phyloP scores from a whole-genome alignment of 2,329 filamentous ascomycete genomes.

The Aureobasidium sp. region DNA sequence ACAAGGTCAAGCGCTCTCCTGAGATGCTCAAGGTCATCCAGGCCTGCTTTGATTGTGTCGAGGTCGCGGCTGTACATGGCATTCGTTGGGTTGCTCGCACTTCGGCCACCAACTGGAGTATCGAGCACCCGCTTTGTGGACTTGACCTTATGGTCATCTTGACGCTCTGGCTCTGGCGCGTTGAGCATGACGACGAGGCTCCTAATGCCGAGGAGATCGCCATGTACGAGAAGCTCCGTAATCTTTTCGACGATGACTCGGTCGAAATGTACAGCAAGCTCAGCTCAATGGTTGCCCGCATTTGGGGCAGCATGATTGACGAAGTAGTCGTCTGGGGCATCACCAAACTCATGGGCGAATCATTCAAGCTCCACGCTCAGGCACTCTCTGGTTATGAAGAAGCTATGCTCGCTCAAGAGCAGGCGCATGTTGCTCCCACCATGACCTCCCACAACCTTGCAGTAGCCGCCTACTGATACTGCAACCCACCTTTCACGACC shows the following conservation, averaged over 20 bases:
- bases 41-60: constrained; percentile 95
- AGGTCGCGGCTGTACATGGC: constrained; percentile 87
- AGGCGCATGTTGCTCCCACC: constrained; percentile 31
- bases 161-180: constrained; percentile 94
- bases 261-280: constrained; percentile 71
- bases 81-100: constrained; percentile 98
- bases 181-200: constrained; percentile 96
- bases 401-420: constrained; percentile 46
- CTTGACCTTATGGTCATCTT: constrained; percentile 97
- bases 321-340: constrained; percentile 99
- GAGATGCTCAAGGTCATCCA: constrained; percentile 99
- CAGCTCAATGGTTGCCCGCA: constrained; percentile 86
- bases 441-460: constrained; percentile 32
- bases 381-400: constrained; percentile 92
- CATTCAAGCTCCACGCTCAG: constrained; percentile 93
- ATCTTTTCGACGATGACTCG: constrained; percentile 82
- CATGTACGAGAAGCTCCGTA: constrained; percentile 90
- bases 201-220: constrained; percentile 72
- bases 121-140: constrained; percentile 92
- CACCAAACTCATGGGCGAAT: constrained; percentile 93
- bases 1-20: constrained; percentile 86
- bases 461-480: constrained; percentile 16
- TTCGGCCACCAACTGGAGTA: constrained; percentile 96
- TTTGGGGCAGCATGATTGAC: constrained; percentile 97
- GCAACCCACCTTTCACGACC: constrained; percentile 1